A percentile compares a stretch with the other conserved stretches of the same genome.
Evolutionary conservation across 2,329 filamentous ascomycete species (phyloP).

Genomic region (Ophiocordyceps australis): DNA sequence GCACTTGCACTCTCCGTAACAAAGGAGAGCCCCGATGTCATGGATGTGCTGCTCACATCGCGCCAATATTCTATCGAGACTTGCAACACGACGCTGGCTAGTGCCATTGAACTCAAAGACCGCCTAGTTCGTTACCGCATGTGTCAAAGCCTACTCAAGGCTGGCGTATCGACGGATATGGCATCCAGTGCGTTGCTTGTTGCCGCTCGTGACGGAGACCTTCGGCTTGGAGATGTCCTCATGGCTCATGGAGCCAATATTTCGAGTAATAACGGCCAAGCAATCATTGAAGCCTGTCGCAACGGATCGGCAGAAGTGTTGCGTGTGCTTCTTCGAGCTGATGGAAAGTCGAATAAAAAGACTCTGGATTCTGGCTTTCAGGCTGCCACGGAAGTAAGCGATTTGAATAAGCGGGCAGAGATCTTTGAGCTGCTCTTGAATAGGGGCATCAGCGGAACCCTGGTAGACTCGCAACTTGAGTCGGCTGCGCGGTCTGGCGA

Average conservation of each 20-base stretch:
- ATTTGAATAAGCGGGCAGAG: conserved; percentile 26
- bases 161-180: conserved; percentile 23
- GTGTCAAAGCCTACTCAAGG: conserved; percentile 24
- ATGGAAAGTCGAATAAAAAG: conserved; percentile 16
- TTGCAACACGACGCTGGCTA: conserved; percentile 22
- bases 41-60: conserved; percentile 23
- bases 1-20: conserved; percentile 26
- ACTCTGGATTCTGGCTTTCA: conserved; percentile 33
- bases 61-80: conserved; percentile 15
- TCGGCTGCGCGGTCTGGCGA: conserved; percentile 32
- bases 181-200: conserved; percentile 30
- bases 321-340: conserved; percentile 26
- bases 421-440: conserved; percentile 32
- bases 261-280: conserved; percentile 30
- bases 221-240: conserved; percentile 29
- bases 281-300: conserved; percentile 33
- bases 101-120: conserved; percentile 22
- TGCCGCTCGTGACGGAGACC: conserved; percentile 33
- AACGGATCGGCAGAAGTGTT: conserved; percentile 30
- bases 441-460: conserved; percentile 28
- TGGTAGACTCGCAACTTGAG: conserved; percentile 32
- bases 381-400: conserved; percentile 31
- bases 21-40: conserved; percentile 23
- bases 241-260: conserved; percentile 32
- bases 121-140: conserved; percentile 20